These are phyloP conservation scores for Septoria linicola DNA, from an alignment of 2,329 filamentous ascomycete genomes.

Conservation along the genomic window DNA sequence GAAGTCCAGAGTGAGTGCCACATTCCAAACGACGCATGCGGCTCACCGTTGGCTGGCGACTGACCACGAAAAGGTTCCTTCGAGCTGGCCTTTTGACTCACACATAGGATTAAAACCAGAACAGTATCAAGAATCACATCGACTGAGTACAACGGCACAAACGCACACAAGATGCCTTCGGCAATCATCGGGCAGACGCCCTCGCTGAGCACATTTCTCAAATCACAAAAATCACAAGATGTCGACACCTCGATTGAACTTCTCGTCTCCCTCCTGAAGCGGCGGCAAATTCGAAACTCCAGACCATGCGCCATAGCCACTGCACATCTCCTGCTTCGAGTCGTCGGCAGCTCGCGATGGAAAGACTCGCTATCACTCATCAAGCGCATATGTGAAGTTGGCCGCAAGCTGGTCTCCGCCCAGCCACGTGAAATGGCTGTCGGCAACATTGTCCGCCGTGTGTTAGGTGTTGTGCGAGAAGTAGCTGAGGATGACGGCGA, in stretches of 20 bases:
- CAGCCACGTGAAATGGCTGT: slow-evolving; percentile 89
- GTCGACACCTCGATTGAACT: slow-evolving; percentile 81
- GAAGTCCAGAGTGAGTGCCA: no score
- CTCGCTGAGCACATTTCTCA: slow-evolving; percentile 74
- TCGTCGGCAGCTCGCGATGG: slow-evolving; percentile 79
- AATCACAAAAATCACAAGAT: slow-evolving; percentile 70
- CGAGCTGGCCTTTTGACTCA: no score
- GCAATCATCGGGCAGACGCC: slow-evolving; percentile 63
- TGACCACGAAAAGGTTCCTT: no score
- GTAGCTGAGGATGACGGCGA: slow-evolving; percentile 77
- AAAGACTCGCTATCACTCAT: slow-evolving; percentile 76
- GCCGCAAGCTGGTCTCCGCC: slow-evolving; percentile 73
- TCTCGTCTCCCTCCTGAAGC: slow-evolving; percentile 81
- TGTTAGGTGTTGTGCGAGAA: slow-evolving; percentile 86
- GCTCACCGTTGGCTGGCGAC: no score
- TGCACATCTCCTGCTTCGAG: slow-evolving; percentile 79
- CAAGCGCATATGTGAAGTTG: slow-evolving; percentile 74
- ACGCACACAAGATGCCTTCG: slow-evolving; percentile 53
- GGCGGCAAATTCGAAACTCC: slow-evolving; percentile 83
- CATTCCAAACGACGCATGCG: no score
- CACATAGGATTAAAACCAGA: neutral
- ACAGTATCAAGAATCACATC: slow-evolving; percentile 6
- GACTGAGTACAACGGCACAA: no score
- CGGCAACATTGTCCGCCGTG: slow-evolving; percentile 88
- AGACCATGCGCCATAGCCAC: slow-evolving; percentile 89